These are phyloP conservation scores for Wickerhamiella siamensis DNA, from an alignment of 805 yeast genomes.

Conservation along the genomic window DNA sequence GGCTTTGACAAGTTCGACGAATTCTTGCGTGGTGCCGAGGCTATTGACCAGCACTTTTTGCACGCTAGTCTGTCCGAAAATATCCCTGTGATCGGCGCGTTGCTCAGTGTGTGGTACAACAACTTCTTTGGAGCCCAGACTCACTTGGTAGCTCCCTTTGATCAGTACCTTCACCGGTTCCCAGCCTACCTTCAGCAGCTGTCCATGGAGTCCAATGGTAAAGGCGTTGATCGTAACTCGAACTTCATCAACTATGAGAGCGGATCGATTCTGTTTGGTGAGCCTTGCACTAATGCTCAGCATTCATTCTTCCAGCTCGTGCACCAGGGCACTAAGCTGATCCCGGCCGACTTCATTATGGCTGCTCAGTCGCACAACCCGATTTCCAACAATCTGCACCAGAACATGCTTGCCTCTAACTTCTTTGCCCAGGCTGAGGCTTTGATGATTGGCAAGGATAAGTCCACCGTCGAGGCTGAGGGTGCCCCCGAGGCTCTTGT, in stretches of 20 bases:
- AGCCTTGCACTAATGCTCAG: constrained; percentile 98
- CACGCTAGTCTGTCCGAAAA: constrained; percentile 76
- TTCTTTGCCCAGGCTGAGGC: constrained; percentile 98
- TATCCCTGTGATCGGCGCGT: constrained; percentile 88
- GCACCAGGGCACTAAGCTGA: constrained; percentile 96
- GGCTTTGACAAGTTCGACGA: constrained; percentile 89
- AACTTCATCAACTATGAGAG: constrained; percentile 88
- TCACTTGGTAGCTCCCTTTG: constrained; percentile 95
- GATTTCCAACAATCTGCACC: constrained; percentile 84
- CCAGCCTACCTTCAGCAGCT: constrained; percentile 98
- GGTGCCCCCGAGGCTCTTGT: constrained; percentile 76
- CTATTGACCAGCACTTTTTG: constrained; percentile 82
- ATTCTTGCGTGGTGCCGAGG: constrained; percentile 95
- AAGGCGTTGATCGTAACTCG: constrained; percentile 87
- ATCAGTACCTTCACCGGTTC: constrained; percentile 97
- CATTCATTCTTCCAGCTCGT: constrained; percentile 99
- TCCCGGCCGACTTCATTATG: constrained; percentile 90
- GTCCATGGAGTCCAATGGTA: constrained; percentile 98
- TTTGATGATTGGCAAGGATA: constrained; percentile 84
- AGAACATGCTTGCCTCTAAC: constrained; percentile 96
- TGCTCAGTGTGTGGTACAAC: constrained; percentile 94
- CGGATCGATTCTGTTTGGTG: constrained; percentile 92
- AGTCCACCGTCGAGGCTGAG: constrained; percentile 66
- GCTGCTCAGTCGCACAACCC: constrained; percentile 99
- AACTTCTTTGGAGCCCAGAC: constrained; percentile 97